Conservation (phyloP, 139 green algal genomes). For the Pleodorina starrii region DNA sequence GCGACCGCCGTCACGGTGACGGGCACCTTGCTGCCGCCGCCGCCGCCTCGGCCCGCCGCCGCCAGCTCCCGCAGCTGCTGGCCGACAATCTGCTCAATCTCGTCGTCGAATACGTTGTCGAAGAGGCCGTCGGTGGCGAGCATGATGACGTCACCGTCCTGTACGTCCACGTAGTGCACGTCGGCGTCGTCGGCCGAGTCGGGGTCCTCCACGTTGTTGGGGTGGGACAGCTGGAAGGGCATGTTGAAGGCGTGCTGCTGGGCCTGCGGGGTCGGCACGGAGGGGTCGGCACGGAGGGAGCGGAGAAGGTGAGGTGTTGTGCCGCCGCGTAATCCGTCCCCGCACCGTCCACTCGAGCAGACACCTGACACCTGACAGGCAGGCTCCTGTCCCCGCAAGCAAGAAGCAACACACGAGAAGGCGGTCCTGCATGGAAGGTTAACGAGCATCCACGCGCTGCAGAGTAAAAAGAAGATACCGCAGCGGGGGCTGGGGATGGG, state of each 20-base stretch:
- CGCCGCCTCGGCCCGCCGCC: constrained; percentile 8
- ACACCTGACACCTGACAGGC: no score
- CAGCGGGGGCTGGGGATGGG: no score
- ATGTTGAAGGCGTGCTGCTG: constrained; percentile 98
- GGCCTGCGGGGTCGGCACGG: constrained; percentile 59
- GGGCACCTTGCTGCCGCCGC: constrained; percentile 11
- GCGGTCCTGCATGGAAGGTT: no score
- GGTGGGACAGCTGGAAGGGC: constrained; percentile 89
- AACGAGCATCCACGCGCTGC: no score
- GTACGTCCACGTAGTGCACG: constrained; percentile 64
- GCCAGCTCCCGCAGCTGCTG: constrained; percentile 30
- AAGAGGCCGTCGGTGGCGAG: constrained; percentile 95
- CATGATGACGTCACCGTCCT: constrained; percentile 75
- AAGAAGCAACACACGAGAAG: no score
- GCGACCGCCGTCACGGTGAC: not conserved
- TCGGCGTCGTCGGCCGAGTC: constrained; percentile 74
- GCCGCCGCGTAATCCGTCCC: no score
- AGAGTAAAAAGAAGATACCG: no score
- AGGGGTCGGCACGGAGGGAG: no score
- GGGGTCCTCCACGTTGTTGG: constrained; percentile 72
- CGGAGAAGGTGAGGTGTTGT: no score
- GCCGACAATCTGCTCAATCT: constrained; percentile 74
- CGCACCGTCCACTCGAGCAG: no score
- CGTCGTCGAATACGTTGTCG: constrained; percentile 96
- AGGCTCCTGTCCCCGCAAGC: no score